These are phyloP conservation scores for Nothopassalora personata DNA, from an alignment of 2,329 filamentous ascomycete genomes.

Conservation along the genomic window DNA sequence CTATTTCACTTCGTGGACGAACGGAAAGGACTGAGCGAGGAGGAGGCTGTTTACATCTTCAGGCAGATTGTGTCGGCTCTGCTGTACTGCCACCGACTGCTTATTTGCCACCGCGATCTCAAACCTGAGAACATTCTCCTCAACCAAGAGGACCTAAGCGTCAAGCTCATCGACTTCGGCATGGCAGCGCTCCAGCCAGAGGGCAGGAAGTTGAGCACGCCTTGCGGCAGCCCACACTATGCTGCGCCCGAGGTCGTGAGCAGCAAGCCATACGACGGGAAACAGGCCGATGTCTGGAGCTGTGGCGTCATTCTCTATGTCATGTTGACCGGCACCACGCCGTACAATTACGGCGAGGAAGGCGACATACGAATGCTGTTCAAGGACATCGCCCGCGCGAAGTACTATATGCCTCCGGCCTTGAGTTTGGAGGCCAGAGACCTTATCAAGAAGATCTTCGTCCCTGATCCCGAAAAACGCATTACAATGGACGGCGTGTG, in stretches of 20 bases:
- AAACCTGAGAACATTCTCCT: conserved; percentile 97
- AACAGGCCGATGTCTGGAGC: conserved; percentile 90
- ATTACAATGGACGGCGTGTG: conserved; percentile 79
- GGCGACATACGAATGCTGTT: conserved; percentile 60
- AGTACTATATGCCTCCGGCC: conserved; percentile 42
- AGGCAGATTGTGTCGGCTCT: conserved; percentile 90
- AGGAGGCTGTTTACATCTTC: conserved; percentile 77
- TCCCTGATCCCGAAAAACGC: conserved; percentile 69
- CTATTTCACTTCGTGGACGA: conserved; percentile 80
- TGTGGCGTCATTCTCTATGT: conserved; percentile 86
- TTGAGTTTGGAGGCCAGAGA: conserved; percentile 66
- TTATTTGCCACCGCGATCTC: conserved; percentile 91
- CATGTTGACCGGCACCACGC: conserved; percentile 74
- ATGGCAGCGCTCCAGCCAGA: conserved; percentile 90
- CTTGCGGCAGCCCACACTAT: conserved; percentile 95
- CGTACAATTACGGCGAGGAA: conserved; percentile 65
- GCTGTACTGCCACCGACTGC: conserved; percentile 87
- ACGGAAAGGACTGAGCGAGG: conserved; percentile 68
- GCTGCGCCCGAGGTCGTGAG: conserved; percentile 87
- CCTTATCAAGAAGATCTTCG: conserved; percentile 72
- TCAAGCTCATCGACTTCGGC: conserved; percentile 96
- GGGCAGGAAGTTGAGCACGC: conserved; percentile 74
- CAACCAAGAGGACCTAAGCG: conserved; percentile 60
- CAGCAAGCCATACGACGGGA: conserved; percentile 71
- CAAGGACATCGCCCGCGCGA: conserved; percentile 48